A percentile compares a stretch with the other conserved stretches of the same genome.
Conservation (phyloP, 2,329 filamentous ascomycete species). For the Alternaria solani region DNA sequence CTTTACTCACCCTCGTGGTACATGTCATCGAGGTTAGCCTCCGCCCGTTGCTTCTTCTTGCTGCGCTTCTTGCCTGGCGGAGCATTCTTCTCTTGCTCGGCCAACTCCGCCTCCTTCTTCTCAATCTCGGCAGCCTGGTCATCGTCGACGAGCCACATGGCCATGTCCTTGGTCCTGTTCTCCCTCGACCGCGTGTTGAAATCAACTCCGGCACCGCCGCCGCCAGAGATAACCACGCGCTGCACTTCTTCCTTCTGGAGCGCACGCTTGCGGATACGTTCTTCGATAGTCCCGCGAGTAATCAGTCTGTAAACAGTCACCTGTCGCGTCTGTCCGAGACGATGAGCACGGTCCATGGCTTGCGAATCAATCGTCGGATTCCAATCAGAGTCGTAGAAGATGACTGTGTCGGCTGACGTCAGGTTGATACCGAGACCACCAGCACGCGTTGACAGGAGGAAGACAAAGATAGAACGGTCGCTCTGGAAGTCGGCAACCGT, state of each 20-base stretch:
- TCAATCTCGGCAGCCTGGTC: slow-evolving; percentile 95
- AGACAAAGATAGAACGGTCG: slow-evolving; percentile 93
- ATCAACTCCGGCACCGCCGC: slow-evolving; percentile 83
- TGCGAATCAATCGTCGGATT: slow-evolving; percentile 99
- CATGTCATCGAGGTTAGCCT: slow-evolving; percentile 87
- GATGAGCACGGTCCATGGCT: slow-evolving; percentile 98
- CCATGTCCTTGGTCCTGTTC: slow-evolving; percentile 97
- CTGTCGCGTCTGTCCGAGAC: slow-evolving; percentile 93
- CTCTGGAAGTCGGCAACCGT: slow-evolving; percentile 98
- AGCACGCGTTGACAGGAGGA: slow-evolving; percentile 92
- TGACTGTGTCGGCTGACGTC: slow-evolving; percentile 95
- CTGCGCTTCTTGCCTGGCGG: slow-evolving; percentile 60
- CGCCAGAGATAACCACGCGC: slow-evolving; percentile 93
- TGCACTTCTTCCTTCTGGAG: slow-evolving; percentile 99
- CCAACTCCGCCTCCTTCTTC: slow-evolving; percentile 85
- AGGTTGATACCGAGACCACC: slow-evolving; percentile 98
- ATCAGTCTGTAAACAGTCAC: slow-evolving; percentile 98
- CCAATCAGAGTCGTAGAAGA: slow-evolving; percentile 99
- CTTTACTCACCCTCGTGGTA: slow-evolving; percentile 92
- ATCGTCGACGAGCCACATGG: slow-evolving; percentile 97
- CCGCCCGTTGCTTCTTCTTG: slow-evolving; percentile 69
- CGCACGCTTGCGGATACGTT: slow-evolving; percentile 95
- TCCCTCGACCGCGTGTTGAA: slow-evolving; percentile 93
- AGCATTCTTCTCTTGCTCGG: slow-evolving; percentile 67
- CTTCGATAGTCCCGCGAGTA: slow-evolving; percentile 94